Percentiles rank a stretch among this genome's conserved stretches.
phyloP scores from a whole-genome alignment of 148 eudicot species.

The Hydrangea macrophylla region DNA sequence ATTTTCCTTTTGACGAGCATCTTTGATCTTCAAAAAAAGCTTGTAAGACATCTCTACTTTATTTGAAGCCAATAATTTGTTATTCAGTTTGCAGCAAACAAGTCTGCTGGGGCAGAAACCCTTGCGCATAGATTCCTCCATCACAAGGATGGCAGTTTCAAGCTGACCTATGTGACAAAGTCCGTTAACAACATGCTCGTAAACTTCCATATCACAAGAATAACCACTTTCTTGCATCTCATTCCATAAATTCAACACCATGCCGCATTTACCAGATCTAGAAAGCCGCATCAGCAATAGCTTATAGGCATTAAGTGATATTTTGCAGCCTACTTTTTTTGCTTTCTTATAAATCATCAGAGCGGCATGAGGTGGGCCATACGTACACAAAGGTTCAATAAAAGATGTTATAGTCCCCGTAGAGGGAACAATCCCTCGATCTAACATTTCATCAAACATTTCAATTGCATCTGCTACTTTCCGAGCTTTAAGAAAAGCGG shows the following conservation, averaged over 20 bases:
- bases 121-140: conserved; percentile 68
- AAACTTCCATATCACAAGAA: conserved; percentile 66
- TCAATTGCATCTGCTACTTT: conserved; percentile 95
- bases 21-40: conserved; percentile 65
- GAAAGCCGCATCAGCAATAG: conserved; percentile 77
- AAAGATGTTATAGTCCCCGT: conserved; percentile 71
- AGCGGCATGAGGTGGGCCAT: conserved; percentile 95
- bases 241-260: conserved; percentile 68
- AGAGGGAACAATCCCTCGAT: conserved; percentile 54
- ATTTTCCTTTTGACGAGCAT: conserved; percentile 65
- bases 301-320: conserved; percentile 75
- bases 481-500: conserved; percentile 54
- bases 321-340: conserved; percentile 52
- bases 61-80: conserved; percentile 62
- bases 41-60: conserved; percentile 68
- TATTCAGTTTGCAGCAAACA: conserved; percentile 62
- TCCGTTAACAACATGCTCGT: conserved; percentile 74
- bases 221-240: conserved; percentile 85
- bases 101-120: conserved; percentile 87
- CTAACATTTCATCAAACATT: no score
- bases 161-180: conserved; percentile 87
- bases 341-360: conserved; percentile 76
- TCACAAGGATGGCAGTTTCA: conserved; percentile 71
- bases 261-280: conserved; percentile 90
- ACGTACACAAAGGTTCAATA: conserved; percentile 70